These are phyloP conservation scores for Eucalyptus regnans DNA, from an alignment of 345 rosid species.

Conservation along the genomic window DNA sequence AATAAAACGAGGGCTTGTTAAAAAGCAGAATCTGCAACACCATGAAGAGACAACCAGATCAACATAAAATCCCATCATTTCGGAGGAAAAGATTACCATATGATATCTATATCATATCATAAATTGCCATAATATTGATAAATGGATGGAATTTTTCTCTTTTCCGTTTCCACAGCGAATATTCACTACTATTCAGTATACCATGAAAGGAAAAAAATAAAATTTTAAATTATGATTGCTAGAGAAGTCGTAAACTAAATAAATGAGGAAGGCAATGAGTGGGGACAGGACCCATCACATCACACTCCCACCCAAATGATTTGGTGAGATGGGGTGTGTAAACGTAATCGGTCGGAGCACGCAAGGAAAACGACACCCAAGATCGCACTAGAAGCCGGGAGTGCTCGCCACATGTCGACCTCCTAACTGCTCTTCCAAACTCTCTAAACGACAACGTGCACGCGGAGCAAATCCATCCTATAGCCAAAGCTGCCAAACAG, in stretches of 20 bases:
- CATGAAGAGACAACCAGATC: neutral
- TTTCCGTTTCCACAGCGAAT: neutral
- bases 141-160: neutral
- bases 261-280: neutral
- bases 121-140: neutral
- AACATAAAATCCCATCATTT: neutral
- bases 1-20: neutral
- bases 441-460: neutral
- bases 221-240: neutral
- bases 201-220: neutral
- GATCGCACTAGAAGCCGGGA: conserved; percentile 21
- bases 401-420: conserved; percentile 40
- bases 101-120: neutral
- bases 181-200: neutral
- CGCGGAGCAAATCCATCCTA: neutral
- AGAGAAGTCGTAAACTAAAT: neutral
- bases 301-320: neutral
- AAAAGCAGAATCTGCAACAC: neutral
- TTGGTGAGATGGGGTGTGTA: neutral
- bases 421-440: conserved; percentile 17
- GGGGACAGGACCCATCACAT: neutral
- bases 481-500: too few relatives aligned
- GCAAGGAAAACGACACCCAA: neutral
- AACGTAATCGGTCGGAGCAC: neutral
- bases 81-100: neutral